Conservation (phyloP, 106 monocot species). For the Dioscorea alata region DNA sequence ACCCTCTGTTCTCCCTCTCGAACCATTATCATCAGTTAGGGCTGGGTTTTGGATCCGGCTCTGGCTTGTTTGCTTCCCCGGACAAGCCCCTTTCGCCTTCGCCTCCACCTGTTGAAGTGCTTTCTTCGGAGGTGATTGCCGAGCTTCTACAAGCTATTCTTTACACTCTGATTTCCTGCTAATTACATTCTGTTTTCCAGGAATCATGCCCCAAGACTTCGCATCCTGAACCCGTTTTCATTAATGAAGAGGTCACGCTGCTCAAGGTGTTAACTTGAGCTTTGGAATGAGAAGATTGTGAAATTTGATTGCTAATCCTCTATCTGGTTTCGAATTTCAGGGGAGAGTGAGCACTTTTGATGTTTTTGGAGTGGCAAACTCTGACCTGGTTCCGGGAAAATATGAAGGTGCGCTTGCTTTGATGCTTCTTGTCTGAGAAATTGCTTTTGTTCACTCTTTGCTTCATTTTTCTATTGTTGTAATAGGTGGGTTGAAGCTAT, state of each 20-base stretch:
- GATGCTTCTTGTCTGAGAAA: too few species aligned
- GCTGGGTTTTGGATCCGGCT: constrained; percentile 19
- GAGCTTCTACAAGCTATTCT: neutral
- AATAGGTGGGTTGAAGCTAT: constrained; percentile 81
- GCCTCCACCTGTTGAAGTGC: constrained; percentile 71
- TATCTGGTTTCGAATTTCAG: constrained; percentile 16
- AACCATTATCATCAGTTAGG: neutral
- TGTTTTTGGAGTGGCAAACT: constrained; percentile 81
- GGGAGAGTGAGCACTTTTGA: constrained; percentile 85
- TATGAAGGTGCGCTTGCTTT: constrained; percentile 62
- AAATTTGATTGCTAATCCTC: neutral
- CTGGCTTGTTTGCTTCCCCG: constrained; percentile 24
- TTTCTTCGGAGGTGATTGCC: constrained; percentile 35
- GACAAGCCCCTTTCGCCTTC: constrained; percentile 27
- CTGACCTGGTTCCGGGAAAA: constrained; percentile 84
- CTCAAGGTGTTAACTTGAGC: constrained; percentile 39
- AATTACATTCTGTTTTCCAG: constrained; percentile 8
- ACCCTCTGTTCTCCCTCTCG: constrained; percentile 37
- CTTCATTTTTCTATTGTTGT: neutral
- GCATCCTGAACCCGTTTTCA: constrained; percentile 40
- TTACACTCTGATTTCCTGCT: neutral
- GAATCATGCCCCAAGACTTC: constrained; percentile 12
- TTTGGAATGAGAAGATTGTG: neutral
- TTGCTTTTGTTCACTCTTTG: neutral
- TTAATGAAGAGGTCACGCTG: constrained; percentile 50